Evolutionary conservation across 2,329 filamentous ascomycete genomes (phyloP).

Genomic region (Diaporthe citri): DNA sequence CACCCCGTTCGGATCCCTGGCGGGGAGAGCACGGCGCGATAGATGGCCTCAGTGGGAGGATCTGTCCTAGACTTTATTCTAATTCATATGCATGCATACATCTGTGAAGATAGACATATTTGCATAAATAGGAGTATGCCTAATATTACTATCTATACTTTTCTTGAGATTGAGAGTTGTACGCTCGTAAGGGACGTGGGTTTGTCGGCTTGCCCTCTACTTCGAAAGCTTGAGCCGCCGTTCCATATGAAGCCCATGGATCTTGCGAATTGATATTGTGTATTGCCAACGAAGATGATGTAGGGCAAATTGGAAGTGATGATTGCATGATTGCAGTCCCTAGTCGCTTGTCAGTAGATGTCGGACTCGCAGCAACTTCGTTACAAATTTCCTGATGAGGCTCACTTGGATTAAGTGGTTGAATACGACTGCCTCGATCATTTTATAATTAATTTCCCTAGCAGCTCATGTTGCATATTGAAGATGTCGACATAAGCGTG

Average conservation of each 20-base stretch:
- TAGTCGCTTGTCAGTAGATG: background rate
- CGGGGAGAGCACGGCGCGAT: constrained; percentile 31
- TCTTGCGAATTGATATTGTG: background rate
- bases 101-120: background rate
- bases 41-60: background rate
- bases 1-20: constrained; percentile 54
- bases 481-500: background rate
- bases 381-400: background rate
- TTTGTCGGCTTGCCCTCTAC: background rate
- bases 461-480: background rate
- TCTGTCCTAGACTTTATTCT: background rate
- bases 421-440: background rate
- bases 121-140: background rate
- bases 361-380: background rate
- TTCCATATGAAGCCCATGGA: background rate
- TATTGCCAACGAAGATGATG: background rate
- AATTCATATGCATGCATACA: background rate
- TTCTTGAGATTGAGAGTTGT: background rate
- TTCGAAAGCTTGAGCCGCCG: no score
- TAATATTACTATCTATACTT: background rate
- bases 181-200: background rate
- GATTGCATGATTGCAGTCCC: background rate
- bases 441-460: background rate
- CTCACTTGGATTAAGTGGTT: background rate
- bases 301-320: background rate